Conservation (phyloP, 2,329 filamentous ascomycete genomes). For the Alternaria sp. region DNA sequence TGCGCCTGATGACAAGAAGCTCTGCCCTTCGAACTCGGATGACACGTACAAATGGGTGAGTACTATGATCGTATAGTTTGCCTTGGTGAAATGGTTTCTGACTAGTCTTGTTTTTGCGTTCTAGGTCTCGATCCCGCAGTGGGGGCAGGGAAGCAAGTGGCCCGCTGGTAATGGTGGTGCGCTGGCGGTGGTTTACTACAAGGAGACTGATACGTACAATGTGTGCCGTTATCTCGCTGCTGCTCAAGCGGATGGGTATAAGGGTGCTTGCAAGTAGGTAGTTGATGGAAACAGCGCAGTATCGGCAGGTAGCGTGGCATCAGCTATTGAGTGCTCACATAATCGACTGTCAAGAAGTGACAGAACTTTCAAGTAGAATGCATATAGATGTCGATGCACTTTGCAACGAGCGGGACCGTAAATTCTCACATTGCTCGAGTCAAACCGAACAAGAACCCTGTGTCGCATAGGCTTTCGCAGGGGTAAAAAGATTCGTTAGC, state of each 20-base stretch:
- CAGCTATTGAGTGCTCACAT: too few relatives aligned
- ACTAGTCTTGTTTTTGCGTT: not conserved
- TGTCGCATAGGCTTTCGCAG: too few relatives aligned
- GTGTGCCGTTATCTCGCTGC: not conserved
- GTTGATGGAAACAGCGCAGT: too few relatives aligned
- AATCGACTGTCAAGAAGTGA: too few relatives aligned
- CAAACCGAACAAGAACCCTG: too few relatives aligned
- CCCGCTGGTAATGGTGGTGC: not conserved
- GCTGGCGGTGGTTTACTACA: constrained; percentile 6
- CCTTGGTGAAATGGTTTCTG: not conserved
- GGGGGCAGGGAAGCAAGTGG: not conserved
- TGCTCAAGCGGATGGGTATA: not conserved
- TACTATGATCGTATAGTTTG: not conserved
- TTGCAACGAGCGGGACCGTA: too few relatives aligned
- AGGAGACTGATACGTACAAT: constrained; percentile 8
- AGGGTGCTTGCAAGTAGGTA: not conserved
- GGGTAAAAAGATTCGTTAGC: too few relatives aligned
- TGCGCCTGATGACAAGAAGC: not conserved
- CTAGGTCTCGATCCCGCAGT: not conserved
- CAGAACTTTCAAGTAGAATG: too few relatives aligned
- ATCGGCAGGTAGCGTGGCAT: too few relatives aligned
- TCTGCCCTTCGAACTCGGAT: not conserved
- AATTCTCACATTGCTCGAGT: too few relatives aligned
- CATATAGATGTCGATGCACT: too few relatives aligned
- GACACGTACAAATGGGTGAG: not conserved